phyloP scores from a whole-genome alignment of 2,329 filamentous ascomycete species.

The Aspergillus sergii region DNA sequence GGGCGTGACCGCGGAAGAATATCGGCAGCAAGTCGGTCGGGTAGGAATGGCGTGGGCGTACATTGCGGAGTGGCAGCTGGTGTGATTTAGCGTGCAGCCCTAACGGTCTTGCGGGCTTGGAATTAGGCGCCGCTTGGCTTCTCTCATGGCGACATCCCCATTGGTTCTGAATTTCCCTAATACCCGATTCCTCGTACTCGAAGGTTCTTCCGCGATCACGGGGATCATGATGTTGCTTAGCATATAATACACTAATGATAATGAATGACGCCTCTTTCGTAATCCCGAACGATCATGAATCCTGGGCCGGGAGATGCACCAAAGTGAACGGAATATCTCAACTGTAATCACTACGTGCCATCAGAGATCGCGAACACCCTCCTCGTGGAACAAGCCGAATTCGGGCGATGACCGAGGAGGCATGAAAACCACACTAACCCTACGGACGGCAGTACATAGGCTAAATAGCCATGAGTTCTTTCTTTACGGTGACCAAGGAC shows the following conservation, averaged over 20 bases:
- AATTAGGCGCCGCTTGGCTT: background rate
- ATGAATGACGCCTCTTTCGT: background rate
- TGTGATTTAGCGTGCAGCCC: conserved; percentile 24
- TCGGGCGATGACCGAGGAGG: background rate
- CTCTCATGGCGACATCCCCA: background rate
- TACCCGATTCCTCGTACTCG: background rate
- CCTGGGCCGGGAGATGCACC: background rate
- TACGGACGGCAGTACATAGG: background rate
- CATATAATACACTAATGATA: conserved; percentile 7
- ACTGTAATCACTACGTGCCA: background rate
- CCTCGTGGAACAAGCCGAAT: background rate
- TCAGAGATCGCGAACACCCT: background rate
- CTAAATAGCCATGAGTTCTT: background rate
- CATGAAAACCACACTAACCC: background rate
- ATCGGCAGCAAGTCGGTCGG: conserved; percentile 50
- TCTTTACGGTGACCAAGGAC: background rate
- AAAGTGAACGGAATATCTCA: background rate
- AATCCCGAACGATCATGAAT: background rate
- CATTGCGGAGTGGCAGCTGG: conserved; percentile 59
- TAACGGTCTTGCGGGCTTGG: conserved; percentile 1
- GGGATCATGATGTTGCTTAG: background rate
- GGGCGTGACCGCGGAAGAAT: conserved; percentile 55
- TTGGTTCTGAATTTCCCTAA: conserved; percentile 1
- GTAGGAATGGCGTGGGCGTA: conserved; percentile 53
- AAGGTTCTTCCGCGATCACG: background rate